A percentile compares a stretch with the other conserved stretches of the same genome.
phyloP scores from a whole-genome alignment of 2,329 filamentous ascomycete genomes.

The Fusarium sublunatum region DNA sequence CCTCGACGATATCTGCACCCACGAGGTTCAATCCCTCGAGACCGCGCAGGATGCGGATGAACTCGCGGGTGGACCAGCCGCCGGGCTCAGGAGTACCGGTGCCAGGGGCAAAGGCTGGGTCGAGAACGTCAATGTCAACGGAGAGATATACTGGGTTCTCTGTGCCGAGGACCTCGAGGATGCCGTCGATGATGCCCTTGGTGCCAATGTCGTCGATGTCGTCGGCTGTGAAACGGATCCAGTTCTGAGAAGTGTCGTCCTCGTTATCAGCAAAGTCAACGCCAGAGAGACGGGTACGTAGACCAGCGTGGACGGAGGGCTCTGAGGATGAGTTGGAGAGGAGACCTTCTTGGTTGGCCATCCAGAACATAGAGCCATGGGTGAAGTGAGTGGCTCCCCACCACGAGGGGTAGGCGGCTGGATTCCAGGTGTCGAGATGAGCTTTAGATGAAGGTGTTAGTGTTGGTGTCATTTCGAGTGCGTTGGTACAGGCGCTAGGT shows the following conservation, averaged over 20 bases:
- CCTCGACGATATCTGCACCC: slow-evolving; percentile 89
- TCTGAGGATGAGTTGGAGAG: slow-evolving; percentile 77
- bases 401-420: slow-evolving; percentile 79
- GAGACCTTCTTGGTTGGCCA: slow-evolving; percentile 83
- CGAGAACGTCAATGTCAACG: slow-evolving; percentile 85
- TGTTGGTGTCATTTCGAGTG: background rate
- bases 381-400: slow-evolving; percentile 79
- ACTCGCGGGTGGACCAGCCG: slow-evolving; percentile 89
- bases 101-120: slow-evolving; percentile 74
- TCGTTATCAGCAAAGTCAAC: slow-evolving; percentile 74
- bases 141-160: slow-evolving; percentile 84
- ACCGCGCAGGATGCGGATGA: slow-evolving; percentile 84
- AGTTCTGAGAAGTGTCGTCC: slow-evolving; percentile 79
- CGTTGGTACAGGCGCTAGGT: background rate
- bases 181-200: slow-evolving; percentile 74
- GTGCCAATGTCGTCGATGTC: slow-evolving; percentile 87
- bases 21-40: slow-evolving; percentile 87
- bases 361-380: slow-evolving; percentile 93
- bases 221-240: slow-evolving; percentile 81
- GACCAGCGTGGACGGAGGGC: slow-evolving; percentile 81
- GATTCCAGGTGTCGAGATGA: slow-evolving; percentile 89
- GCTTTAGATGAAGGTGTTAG: slow-evolving; percentile 43
- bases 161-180: slow-evolving; percentile 78
- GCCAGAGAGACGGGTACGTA: slow-evolving; percentile 80
- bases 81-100: slow-evolving; percentile 92